A percentile compares a stretch with the other conserved stretches of the same genome.
Evolutionary conservation across 2,329 filamentous ascomycete genomes (phyloP).

Genomic region (Penicillium sp.): DNA sequence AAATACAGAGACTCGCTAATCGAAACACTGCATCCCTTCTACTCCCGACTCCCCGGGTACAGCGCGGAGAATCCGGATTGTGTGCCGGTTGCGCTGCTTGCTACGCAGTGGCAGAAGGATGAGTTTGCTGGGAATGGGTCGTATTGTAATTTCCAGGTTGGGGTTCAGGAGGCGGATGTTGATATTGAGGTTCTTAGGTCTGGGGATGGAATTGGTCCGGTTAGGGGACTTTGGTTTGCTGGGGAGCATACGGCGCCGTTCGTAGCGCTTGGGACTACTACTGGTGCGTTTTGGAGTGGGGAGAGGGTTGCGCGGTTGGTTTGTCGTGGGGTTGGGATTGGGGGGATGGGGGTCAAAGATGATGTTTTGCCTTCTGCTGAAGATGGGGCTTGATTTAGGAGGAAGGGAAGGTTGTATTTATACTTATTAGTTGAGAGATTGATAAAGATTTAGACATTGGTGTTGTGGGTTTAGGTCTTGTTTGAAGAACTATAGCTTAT

Average conservation of each 20-base stretch:
- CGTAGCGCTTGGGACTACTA: constrained; percentile 81
- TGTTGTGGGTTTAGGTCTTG: not conserved
- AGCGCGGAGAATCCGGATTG: constrained; percentile 55
- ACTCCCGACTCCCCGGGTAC: constrained; percentile 71
- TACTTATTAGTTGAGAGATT: not conserved
- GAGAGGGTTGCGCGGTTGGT: constrained; percentile 69
- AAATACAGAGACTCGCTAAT: constrained; percentile 58
- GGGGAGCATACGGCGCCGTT: constrained; percentile 91
- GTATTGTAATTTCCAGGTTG: constrained; percentile 83
- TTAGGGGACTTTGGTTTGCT: constrained; percentile 75
- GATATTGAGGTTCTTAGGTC: constrained; percentile 65
- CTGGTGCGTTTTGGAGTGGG: constrained; percentile 89
- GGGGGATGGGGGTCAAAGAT: constrained; percentile 24
- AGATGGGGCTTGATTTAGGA: not conserved
- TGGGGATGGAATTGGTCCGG: constrained; percentile 50
- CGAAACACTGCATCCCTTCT: constrained; percentile 75
- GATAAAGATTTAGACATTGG: not conserved
- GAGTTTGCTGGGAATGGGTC: constrained; percentile 77
- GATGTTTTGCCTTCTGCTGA: constrained; percentile 35
- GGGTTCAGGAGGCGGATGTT: constrained; percentile 66
- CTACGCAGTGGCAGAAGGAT: constrained; percentile 77
- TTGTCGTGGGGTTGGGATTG: constrained; percentile 31
- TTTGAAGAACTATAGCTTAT: not conserved
- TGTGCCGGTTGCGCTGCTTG: constrained; percentile 61
- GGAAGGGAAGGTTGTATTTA: not conserved